Base-by-base conservation (phyloP, 176 grass and related monocot genomes). In the Puccinellia tenuiflora region DNA sequence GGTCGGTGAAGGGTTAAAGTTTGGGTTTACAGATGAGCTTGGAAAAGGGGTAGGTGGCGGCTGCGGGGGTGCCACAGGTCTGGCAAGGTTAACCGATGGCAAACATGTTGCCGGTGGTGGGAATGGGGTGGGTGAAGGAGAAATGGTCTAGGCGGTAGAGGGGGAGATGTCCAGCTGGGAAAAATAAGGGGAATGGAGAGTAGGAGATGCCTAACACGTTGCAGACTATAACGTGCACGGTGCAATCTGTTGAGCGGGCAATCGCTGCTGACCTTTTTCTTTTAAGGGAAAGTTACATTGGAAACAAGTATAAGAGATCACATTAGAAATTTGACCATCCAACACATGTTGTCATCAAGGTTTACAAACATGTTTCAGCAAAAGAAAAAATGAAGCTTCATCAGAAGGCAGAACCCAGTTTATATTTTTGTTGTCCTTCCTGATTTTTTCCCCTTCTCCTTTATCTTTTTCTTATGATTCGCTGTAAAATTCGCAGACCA, bases 381-480 rank as follows among this genome's bases (percentile, higher is more conserved):
- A 50, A 37, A 30, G 57, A 56, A 38, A 76, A 14, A 37, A 33
- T 35, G 51, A 76, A 38, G 6, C 31, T 57, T 39, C 16, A 15
- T 9, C 24, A 47, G 25, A 50, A 73, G 76, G 22, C 24, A 61
- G 55, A 45, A 78, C 17, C 24, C 37, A 60, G 35, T 78, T 38
- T 63, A 31, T 63, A 63, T 17, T 5, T 56, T 73, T 30, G 1
- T 47, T 7, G 16, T 73, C 16, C 3, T 29, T 43, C 16, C 45
- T 31, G 1, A 0, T 59, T 59, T 59, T 51, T 56, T 9, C 5
- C 6, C 43, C n/a, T 59, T 60, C 38, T 59, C 54, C 53, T 25
- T 26, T 77, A 76, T 42, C n/a, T 39, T 59, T 9, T 54, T 78
- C n/a, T 78, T 25, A 26, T 57, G 75, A 22, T 78, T 78, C 48